Conservation (phyloP, 108 stramenopile genomes). For the Discostella pseudostelligera region DNA sequence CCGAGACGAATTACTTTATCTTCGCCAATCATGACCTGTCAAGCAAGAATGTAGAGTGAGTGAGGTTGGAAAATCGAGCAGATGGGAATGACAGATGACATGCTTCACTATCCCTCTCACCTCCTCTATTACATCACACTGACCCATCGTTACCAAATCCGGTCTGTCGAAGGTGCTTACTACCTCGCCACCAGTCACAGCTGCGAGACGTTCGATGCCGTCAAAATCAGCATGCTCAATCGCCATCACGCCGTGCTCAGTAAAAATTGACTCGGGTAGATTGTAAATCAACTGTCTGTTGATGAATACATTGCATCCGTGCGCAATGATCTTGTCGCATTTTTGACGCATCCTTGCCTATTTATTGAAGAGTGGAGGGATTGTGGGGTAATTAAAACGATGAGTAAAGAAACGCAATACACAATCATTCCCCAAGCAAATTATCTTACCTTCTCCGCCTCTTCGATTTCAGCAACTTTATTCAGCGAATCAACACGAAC, state of each 20-base stretch:
- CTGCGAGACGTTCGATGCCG: conserved; percentile 96
- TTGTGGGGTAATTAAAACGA: not conserved
- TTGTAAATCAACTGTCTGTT: conserved; percentile 99
- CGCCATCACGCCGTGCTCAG: conserved; percentile 94
- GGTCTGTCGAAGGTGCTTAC: conserved; percentile 98
- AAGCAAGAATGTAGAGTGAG: conserved; percentile 43
- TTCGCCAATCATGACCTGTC: conserved; percentile 93
- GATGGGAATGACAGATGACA: too few relatives aligned
- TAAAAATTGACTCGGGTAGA: conserved; percentile 96
- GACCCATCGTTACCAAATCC: conserved; percentile 92
- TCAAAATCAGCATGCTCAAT: conserved; percentile 99
- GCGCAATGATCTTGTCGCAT: conserved; percentile 95
- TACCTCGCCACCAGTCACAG: conserved; percentile 96
- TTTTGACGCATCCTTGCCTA: conserved; percentile 95
- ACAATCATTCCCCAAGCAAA: not conserved
- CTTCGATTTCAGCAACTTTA: conserved; percentile 99
- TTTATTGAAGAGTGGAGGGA: not conserved
- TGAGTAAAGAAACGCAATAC: not conserved
- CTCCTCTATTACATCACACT: conserved; percentile 90
- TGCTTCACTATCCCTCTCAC: too few relatives aligned
- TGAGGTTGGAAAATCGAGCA: conserved; percentile 1
- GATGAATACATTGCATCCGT: conserved; percentile 98
- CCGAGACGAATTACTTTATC: conserved; percentile 94
- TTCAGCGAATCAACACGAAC: conserved; percentile 94
- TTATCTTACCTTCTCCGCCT: conserved; percentile 87